Base-by-base conservation (phyloP, 169 alveolate genomes). In the Sarcocystis neurona region DNA sequence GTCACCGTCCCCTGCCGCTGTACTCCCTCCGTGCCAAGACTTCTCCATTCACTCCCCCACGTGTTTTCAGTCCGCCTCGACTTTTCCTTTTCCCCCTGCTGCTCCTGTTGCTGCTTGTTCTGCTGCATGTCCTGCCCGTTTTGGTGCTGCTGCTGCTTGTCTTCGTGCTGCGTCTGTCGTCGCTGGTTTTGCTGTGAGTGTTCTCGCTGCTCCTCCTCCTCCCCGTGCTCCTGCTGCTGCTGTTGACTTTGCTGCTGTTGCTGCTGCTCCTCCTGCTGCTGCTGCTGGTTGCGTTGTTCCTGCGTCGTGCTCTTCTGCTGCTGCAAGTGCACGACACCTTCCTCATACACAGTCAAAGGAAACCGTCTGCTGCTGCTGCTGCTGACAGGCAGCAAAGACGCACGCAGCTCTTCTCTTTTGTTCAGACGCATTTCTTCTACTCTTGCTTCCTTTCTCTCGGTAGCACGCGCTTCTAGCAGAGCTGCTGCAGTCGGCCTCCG, bases 321-420 rank as follows among this genome's bases (percentile, higher is more conserved):
- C 56, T 39, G 82, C 18, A 72, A 39, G 20, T 72, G 82, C 82
- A 3, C 41, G 56, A 39, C 58, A 30, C 34, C 39, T 12, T 53
- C 34, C 82, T 10, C 82, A 37, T 72, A 72, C 82, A 72, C 41
- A n/a, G 82, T 39, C 56, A 56, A 56, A n/a, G 82, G 34, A 2
- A 56, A 56, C 46, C 41, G 82, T 0, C 82, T 53, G 53, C 82
- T 72, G 82, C 82, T 39, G 27, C 37, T 15, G 18, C 27, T 53
- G 27, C 82, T 72, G 39, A 0, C 39, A 5, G 82, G n/a, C n/a
- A n/a, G n/a, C n/a, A n/a, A n/a, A n/a, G n/a, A n/a, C n/a, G n/a
- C n/a, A n/a, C n/a, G n/a, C n/a, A n/a, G n/a, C n/a, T n/a, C n/a
- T n/a, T n/a, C n/a, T n/a, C n/a, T n/a, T n/a, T n/a, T n/a, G n/a